Evolutionary conservation across 805 yeast species (phyloP).

Genomic region (Monosporozyma yasuniensis): DNA sequence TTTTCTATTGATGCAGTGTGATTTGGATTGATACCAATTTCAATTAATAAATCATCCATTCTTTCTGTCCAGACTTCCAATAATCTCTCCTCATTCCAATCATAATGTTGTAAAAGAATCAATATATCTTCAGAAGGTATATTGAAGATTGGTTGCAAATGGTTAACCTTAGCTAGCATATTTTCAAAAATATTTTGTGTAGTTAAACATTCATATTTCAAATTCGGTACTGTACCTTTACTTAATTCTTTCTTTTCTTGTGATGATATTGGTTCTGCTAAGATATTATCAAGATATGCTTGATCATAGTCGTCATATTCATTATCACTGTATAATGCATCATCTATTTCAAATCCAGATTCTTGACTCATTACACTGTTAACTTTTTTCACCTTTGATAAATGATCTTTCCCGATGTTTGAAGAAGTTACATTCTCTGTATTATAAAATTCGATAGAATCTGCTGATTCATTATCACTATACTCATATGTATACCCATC

Average conservation of each 20-base stretch:
- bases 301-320: slow-evolving; percentile 16
- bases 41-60: slow-evolving; percentile 28
- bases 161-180: slow-evolving; percentile 22
- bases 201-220: slow-evolving; percentile 28
- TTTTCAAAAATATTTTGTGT: slow-evolving; percentile 27
- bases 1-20: background rate
- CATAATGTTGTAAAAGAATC: slow-evolving; percentile 38
- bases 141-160: slow-evolving; percentile 24
- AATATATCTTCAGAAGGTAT: slow-evolving; percentile 30
- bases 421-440: background rate
- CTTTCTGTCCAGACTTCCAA: slow-evolving; percentile 47
- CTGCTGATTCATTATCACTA: slow-evolving; percentile 1
- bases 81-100: slow-evolving; percentile 52
- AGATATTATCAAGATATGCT: slow-evolving; percentile 16
- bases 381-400: background rate
- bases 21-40: slow-evolving; percentile 27
- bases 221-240: slow-evolving; percentile 18
- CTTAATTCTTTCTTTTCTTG: slow-evolving; percentile 8
- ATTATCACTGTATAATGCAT: slow-evolving; percentile 17
- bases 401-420: background rate
- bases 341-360: slow-evolving; percentile 21
- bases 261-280: slow-evolving; percentile 9
- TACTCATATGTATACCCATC: background rate
- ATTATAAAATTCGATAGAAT: background rate
- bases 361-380: slow-evolving; percentile 6